Evolutionary conservation across 2,329 filamentous ascomycete genomes (phyloP).

Genomic region (Cadophora sp.): DNA sequence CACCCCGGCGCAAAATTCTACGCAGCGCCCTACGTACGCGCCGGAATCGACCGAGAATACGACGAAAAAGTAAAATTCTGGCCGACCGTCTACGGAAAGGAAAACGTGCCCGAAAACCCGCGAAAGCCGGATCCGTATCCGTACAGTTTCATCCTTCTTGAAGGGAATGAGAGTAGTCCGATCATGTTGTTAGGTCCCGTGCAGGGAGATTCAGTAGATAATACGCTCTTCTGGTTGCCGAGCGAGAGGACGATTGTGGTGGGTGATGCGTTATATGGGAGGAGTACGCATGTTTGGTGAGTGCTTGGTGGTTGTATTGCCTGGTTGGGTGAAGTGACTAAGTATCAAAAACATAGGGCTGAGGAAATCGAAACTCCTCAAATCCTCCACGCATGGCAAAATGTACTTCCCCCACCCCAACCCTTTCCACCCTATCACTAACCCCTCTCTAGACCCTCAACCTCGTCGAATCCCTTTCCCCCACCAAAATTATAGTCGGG

Average conservation of each 20-base stretch:
- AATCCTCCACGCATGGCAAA: slow-evolving; percentile 16
- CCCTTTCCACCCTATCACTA: not conserved
- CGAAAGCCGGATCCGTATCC: slow-evolving; percentile 20
- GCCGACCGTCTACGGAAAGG: slow-evolving; percentile 9
- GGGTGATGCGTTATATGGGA: slow-evolving; percentile 19
- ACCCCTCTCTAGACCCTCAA: not conserved
- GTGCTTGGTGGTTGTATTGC: not conserved
- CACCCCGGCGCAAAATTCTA: slow-evolving; percentile 13
- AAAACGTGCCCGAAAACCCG: slow-evolving; percentile 1
- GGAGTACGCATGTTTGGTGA: slow-evolving; percentile 20
- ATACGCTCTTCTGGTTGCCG: slow-evolving; percentile 20
- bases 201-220: slow-evolving; percentile 21
- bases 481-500: slow-evolving; percentile 15
- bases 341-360: not conserved
- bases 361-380: slow-evolving; percentile 23
- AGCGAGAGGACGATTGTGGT: slow-evolving; percentile 16
- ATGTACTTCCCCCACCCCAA: not conserved
- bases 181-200: slow-evolving; percentile 21
- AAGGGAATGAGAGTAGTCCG: slow-evolving; percentile 14
- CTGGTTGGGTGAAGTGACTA: not conserved
- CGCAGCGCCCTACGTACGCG: slow-evolving; percentile 18
- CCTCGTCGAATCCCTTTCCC: slow-evolving; percentile 11
- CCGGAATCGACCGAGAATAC: slow-evolving; percentile 17
- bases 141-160: slow-evolving; percentile 13
- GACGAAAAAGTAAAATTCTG: slow-evolving; percentile 22